These are phyloP conservation scores for Evernia prunastri DNA, from an alignment of 495 filamentous ascomycete species.

Conservation along the genomic window DNA sequence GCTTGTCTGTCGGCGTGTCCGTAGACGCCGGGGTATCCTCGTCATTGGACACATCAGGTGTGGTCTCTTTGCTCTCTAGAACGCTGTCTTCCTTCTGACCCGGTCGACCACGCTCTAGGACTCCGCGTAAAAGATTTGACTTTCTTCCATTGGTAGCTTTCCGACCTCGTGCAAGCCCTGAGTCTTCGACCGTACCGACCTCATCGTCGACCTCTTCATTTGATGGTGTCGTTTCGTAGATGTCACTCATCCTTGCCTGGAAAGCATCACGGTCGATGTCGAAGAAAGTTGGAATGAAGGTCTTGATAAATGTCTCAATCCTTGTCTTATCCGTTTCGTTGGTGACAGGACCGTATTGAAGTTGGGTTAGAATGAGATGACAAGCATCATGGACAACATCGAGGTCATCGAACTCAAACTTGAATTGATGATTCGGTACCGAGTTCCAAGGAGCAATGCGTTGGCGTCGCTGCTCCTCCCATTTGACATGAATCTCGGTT, in stretches of 20 bases:
- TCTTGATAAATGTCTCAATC: conserved; percentile 75
- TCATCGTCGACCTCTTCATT: conserved; percentile 69
- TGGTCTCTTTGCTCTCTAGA: conserved; percentile 74
- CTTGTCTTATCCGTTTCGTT: conserved; percentile 67
- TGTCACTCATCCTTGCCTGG: conserved; percentile 66
- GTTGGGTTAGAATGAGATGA: conserved; percentile 69
- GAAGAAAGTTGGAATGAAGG: conserved; percentile 85
- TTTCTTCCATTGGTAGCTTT: conserved; percentile 59
- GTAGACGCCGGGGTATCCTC: conserved; percentile 48
- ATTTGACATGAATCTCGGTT: conserved; percentile 76
- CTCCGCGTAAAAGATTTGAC: conserved; percentile 74
- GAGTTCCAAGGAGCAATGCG: conserved; percentile 53
- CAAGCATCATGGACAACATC: conserved; percentile 76
- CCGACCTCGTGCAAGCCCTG: conserved; percentile 50
- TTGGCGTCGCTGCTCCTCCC: conserved; percentile 71
- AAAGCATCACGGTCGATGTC: conserved; percentile 71
- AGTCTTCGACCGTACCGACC: conserved; percentile 42
- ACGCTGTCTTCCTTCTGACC: conserved; percentile 69
- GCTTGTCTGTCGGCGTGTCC: conserved; percentile 35
- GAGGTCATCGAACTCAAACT: conserved; percentile 64
- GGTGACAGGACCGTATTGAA: conserved; percentile 58
- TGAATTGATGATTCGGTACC: conserved; percentile 62
- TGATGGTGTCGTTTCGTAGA: conserved; percentile 52
- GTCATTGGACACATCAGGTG: conserved; percentile 73
- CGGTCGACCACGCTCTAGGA: conserved; percentile 71